These are phyloP conservation scores for Erythrophleum ivorense DNA, from an alignment of 331 rosid genomes.

Conservation along the genomic window DNA sequence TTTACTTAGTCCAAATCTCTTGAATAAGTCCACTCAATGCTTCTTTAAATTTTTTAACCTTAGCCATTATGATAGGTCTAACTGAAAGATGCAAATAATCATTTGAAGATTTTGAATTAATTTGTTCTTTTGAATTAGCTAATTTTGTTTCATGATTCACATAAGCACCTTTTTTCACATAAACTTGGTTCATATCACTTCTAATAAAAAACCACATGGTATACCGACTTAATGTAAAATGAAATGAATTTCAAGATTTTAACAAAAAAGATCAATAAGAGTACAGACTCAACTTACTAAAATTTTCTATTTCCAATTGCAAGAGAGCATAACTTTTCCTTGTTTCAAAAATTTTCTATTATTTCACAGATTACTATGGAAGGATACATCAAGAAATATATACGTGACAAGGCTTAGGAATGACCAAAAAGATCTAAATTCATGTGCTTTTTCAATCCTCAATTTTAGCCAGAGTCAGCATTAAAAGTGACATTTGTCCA, in stretches of 20 bases:
- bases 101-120: no score
- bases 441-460: constrained; percentile 16
- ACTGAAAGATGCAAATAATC: no score
- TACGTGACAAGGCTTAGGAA: no score
- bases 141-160: no score
- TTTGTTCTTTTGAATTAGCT: no score
- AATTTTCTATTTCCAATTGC: neutral
- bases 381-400: neutral
- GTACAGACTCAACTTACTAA: neutral
- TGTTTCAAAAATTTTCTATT: neutral
- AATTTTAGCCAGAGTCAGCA: constrained; percentile 17
- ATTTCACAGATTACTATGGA: neutral
- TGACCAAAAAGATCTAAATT: constrained; percentile 26
- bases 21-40: no score
- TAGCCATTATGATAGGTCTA: no score
- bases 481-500: neutral
- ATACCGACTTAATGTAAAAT: neutral
- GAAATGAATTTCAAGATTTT: neutral
- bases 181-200: no score
- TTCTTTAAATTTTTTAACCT: no score
- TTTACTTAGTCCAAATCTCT: no score
- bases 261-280: neutral
- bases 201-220: constrained; percentile 20
- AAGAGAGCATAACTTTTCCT: neutral
- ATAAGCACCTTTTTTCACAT: no score